These are phyloP conservation scores for Dacryopinax primogenitus DNA, from an alignment of 768 basidiomycete genomes.

Conservation along the genomic window DNA sequence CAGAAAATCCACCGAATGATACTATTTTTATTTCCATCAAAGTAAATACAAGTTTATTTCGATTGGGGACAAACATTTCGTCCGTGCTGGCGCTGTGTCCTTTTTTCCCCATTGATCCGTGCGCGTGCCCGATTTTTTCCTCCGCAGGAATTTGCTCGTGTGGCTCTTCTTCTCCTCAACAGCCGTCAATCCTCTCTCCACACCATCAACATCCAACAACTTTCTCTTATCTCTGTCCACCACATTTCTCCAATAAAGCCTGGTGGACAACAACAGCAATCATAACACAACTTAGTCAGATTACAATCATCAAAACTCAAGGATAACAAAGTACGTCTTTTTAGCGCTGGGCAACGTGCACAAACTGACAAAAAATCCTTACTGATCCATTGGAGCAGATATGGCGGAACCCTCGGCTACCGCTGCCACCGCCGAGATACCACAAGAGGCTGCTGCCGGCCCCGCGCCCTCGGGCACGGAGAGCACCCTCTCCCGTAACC, in stretches of 20 bases:
- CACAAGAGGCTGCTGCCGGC: background rate
- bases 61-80: background rate
- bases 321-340: background rate
- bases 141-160: constrained; percentile 10
- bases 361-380: background rate
- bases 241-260: too few species aligned
- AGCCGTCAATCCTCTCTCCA: background rate
- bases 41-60: background rate
- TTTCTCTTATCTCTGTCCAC: too few species aligned
- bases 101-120: background rate
- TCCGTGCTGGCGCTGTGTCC: background rate
- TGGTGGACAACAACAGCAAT: too few species aligned
- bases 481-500: constrained; percentile 3
- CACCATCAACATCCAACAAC: background rate
- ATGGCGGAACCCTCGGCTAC: too few species aligned
- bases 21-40: too few species aligned
- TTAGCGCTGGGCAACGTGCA: background rate
- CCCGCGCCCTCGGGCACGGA: background rate
- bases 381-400: background rate
- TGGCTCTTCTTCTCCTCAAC: background rate
- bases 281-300: background rate
- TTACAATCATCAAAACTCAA: too few species aligned
- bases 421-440: background rate
- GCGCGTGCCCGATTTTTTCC: background rate
- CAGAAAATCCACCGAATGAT: too few species aligned